A percentile compares a stretch with the other conserved stretches of the same genome.
These are phyloP conservation scores for Tulasnella sp. DNA, from an alignment of 768 basidiomycete genomes.

Conservation along the genomic window DNA sequence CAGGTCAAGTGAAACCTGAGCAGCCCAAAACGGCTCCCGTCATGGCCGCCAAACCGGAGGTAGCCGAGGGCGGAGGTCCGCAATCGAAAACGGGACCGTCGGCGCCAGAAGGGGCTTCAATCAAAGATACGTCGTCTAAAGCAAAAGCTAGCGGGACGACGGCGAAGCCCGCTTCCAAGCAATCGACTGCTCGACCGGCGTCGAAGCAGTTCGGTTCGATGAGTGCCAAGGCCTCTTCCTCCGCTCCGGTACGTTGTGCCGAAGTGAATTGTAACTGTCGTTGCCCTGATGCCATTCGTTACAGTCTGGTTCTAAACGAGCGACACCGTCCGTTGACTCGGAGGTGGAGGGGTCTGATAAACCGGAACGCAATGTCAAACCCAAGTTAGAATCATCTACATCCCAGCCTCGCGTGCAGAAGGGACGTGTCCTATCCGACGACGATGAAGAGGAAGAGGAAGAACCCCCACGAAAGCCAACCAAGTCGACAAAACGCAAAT, in stretches of 20 bases:
- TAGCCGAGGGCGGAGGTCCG: background rate
- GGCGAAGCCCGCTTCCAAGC: constrained; percentile 8
- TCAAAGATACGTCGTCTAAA: background rate
- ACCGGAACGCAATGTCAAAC: constrained; percentile 21
- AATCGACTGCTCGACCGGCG: constrained; percentile 8
- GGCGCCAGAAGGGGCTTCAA: background rate
- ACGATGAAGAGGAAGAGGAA: constrained; percentile 46
- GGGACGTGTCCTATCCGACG: constrained; percentile 51
- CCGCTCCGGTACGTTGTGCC: background rate
- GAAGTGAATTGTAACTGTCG: background rate
- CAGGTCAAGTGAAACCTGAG: background rate
- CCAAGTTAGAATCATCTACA: constrained; percentile 9
- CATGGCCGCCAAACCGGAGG: background rate
- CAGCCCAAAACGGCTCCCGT: background rate
- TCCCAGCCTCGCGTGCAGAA: constrained; percentile 37
- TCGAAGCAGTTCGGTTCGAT: background rate
- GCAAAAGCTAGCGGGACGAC: background rate
- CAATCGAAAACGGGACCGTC: background rate
- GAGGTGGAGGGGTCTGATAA: constrained; percentile 25
- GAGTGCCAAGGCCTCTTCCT: background rate
- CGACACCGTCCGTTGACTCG: constrained; percentile 13
- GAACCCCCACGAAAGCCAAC: constrained; percentile 23
- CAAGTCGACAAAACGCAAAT: constrained; percentile 25
- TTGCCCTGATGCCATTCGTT: background rate
- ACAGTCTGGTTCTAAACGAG: constrained; percentile 7